Evolutionary conservation across 148 eudicot species (phyloP).

Genomic region (Pharnaceum exiguum): DNA sequence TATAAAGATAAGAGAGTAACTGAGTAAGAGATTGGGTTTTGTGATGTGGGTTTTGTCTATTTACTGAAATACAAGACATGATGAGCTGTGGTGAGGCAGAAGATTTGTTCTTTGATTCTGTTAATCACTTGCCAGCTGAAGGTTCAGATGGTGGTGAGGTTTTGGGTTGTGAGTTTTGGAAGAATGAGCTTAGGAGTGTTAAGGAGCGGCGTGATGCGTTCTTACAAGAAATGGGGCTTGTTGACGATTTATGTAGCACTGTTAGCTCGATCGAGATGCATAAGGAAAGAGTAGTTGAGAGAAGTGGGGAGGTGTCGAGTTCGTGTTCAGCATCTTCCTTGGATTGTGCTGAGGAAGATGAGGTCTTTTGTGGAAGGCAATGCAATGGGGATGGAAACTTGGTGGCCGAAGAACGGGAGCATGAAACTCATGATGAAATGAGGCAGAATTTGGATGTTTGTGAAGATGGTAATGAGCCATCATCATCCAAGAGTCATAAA

Average conservation of each 20-base stretch:
- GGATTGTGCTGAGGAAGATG: slow-evolving; percentile 10
- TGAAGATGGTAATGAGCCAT: neutral
- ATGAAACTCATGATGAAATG: slow-evolving; percentile 9
- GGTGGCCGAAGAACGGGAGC: slow-evolving; percentile 32
- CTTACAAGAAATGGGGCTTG: slow-evolving; percentile 45
- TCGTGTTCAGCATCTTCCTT: slow-evolving; percentile 15
- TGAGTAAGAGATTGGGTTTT: slow-evolving; percentile 15
- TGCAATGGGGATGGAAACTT: slow-evolving; percentile 29
- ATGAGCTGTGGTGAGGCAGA: slow-evolving; percentile 33
- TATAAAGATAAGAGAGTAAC: neutral
- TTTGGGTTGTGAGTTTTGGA: slow-evolving; percentile 47
- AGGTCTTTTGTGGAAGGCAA: slow-evolving; percentile 20
- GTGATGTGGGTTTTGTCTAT: slow-evolving; percentile 26
- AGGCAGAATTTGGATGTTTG: neutral
- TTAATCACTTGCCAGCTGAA: slow-evolving; percentile 31
- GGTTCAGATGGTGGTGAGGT: slow-evolving; percentile 24
- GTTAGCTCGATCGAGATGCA: slow-evolving; percentile 8
- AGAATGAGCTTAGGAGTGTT: slow-evolving; percentile 48
- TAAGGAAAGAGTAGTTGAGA: slow-evolving; percentile 25
- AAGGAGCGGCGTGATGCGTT: slow-evolving; percentile 52
- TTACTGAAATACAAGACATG: slow-evolving; percentile 28
- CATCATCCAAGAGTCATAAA: neutral
- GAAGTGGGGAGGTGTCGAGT: slow-evolving; percentile 31
- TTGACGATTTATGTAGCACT: slow-evolving; percentile 10
- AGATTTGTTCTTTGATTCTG: slow-evolving; percentile 58